Evolutionary conservation across 1,284 basidiomycete species (phyloP).

Genomic region (Boletus semigastroideus): DNA sequence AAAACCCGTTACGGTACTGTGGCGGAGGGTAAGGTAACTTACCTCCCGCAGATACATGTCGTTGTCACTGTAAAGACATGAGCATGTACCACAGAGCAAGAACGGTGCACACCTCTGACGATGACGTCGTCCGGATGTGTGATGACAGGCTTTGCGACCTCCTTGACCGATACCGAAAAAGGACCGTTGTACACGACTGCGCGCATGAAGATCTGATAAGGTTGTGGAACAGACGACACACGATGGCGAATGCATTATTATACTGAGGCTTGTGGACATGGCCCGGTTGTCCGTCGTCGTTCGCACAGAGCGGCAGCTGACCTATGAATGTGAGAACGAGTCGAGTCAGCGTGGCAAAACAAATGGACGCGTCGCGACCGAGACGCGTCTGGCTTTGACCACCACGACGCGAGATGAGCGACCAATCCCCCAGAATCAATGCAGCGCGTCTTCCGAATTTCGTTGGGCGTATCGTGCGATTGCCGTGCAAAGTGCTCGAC

Average conservation of each 20-base stretch:
- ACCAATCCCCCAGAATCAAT: slow-evolving; percentile 64
- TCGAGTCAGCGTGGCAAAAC: slow-evolving; percentile 3
- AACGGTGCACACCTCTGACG: slow-evolving; percentile 5
- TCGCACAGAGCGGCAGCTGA: background rate
- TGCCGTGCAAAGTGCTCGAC: slow-evolving; percentile 69
- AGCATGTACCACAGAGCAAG: background rate
- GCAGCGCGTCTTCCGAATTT: slow-evolving; percentile 56
- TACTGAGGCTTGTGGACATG: background rate
- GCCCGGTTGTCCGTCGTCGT: background rate
- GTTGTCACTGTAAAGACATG: slow-evolving; percentile 7
- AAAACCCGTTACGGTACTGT: background rate
- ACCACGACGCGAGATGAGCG: slow-evolving; percentile 21
- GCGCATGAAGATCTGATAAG: background rate
- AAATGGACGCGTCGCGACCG: slow-evolving; percentile 11
- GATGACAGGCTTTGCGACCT: slow-evolving; percentile 7
- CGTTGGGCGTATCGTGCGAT: slow-evolving; percentile 61
- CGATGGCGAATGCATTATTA: background rate
- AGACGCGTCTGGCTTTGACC: slow-evolving; percentile 9
- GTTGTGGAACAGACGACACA: background rate
- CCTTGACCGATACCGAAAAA: slow-evolving; percentile 3
- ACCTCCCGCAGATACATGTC: slow-evolving; percentile 1
- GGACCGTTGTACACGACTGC: slow-evolving; percentile 8
- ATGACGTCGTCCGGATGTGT: slow-evolving; percentile 8
- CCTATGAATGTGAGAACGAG: background rate
- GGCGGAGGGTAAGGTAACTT: background rate